Evolutionary conservation across 192 early-diverging fungal species (phyloP), one percentile per base, ranked within the genome.

Genomic region (Radiomyces spectabilis): DNA sequence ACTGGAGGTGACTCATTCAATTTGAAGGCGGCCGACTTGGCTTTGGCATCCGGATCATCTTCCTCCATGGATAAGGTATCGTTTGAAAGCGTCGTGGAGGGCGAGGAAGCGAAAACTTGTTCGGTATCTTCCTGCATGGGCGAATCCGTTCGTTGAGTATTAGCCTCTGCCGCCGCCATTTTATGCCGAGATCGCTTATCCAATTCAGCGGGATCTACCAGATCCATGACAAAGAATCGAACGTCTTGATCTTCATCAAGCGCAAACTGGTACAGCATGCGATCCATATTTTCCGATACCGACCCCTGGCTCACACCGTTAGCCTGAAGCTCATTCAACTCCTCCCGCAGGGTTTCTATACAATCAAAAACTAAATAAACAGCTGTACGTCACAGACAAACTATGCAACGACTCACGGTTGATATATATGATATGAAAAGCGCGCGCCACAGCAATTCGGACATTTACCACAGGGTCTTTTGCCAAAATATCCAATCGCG

Each of bases 381-480:
- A 6, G 13, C 18, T 29, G 35, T 10, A 21, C 18, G 22, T 33
- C 16, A 19, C 4, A 30, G 22, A 32, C 34, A 3, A 4, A 16
- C 15, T 37, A 25, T 15, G n/a, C n/a, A n/a, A n/a, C n/a, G n/a
- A n/a, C 43, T 9, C 55, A 50, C 60, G 52, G 10, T 53, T 53
- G 13, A 41, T 62, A 38, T 54, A 62, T 8, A 53, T 35, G 2
- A 46, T 39, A 16, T 46, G 27, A 39, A 62, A 34, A 1, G 60
- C 55, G n/a, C 86, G 65, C 0, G 83, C 82, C 32, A 83, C 61
- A n/a, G 77, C 85, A 64, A 87, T 87, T 7, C 85, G 78, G 35
- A 90, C 85, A 57, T 90, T 87, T 7, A 78, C 78, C 5, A 90
- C 84, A 24, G 69, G 60, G 51, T 90, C 88, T 10, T 68, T 46